Conservation (phyloP, 2,329 filamentous ascomycete genomes). For the Botryotinia globosa region DNA sequence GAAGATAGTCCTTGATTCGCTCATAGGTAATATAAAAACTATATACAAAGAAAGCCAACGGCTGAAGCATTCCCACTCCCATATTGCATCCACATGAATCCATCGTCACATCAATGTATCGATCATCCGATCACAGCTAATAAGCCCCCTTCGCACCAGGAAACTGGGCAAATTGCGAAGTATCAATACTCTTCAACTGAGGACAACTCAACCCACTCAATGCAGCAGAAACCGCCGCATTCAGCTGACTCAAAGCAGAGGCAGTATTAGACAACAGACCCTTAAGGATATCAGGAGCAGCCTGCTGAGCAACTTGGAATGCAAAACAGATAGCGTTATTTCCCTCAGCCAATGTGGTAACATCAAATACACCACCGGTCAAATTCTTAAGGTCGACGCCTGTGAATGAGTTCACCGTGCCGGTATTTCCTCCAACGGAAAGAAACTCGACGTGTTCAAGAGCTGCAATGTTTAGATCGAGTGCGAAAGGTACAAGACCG, state of each 20-base stretch:
- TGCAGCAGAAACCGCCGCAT: neutral
- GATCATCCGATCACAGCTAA: neutral
- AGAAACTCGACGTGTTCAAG: slow-evolving; percentile 44
- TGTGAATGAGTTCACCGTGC: slow-evolving; percentile 50
- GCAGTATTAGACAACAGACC: slow-evolving; percentile 39
- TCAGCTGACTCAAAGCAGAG: slow-evolving; percentile 36
- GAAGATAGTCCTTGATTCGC: neutral
- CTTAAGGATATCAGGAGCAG: slow-evolving; percentile 44
- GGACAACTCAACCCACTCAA: slow-evolving; percentile 15
- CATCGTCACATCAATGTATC: neutral
- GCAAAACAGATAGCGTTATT: slow-evolving; percentile 49
- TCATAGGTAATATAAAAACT: neutral
- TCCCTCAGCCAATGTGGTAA: slow-evolving; percentile 43
- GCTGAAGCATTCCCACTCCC: neutral
- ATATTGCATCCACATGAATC: neutral
- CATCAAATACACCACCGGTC: slow-evolving; percentile 47
- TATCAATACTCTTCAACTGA: slow-evolving; percentile 19
- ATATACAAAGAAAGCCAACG: neutral
- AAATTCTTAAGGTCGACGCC: slow-evolving; percentile 46
- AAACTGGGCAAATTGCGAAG: slow-evolving; percentile 14
- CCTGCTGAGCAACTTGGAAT: slow-evolving; percentile 42
- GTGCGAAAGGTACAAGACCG: slow-evolving; percentile 38
- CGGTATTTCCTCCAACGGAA: slow-evolving; percentile 52
- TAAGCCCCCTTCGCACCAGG: slow-evolving; percentile 19
- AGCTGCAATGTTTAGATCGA: slow-evolving; percentile 42